Evolutionary conservation across 805 yeast species (phyloP), one percentile per base, ranked within the genome.

Genomic region (Kazachstania taianensis): DNA sequence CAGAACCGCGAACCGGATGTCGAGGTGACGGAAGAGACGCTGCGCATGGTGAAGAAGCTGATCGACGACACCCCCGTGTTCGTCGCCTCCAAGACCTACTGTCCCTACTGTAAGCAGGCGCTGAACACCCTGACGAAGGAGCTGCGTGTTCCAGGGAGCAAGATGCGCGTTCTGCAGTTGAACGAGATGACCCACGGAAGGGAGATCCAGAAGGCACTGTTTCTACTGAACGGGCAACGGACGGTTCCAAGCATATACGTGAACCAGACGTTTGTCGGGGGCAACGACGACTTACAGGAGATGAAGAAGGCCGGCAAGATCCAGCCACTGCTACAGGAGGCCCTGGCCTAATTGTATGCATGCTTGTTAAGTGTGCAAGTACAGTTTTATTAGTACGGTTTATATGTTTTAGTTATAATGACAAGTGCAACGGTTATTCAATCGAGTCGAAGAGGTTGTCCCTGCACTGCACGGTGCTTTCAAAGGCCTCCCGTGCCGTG

Each of bases 191-290:
- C 62, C 12, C 87, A 84, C 40, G 96, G 96, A 37, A 63, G 63
- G 32, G 85, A 77, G 26, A 73, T 86, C 47, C 96, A 86, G 65
- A 77, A 66, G 31, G 94, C 92, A 45, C 68, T 89, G 43, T 59
- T 57, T 35, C 73, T 78, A 55, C 59, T 85, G 41, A 83, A 94
- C 28, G 92, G 94, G 40, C 96, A 89, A 69, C 72, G 76, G 46
- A 85, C 96, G 32, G 96, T 89, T 43, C 98, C 98, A 44, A 83
- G 80, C 59, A 71, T 89, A 50, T 89, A 81, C 66, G 84, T 89
- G 56, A 77, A 70, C 34, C 94, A 94, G 41, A 72, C 86, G 63
- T 95, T 85, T 67, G 75, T 89, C 52, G 98, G 98, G 41, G 98
- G 97, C 43, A 84, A 85, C 72, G 79, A 89, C 27, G 95, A 85